Conservation (phyloP, 768 basidiomycete genomes). For the Tylopilus rubrobrunneus region DNA sequence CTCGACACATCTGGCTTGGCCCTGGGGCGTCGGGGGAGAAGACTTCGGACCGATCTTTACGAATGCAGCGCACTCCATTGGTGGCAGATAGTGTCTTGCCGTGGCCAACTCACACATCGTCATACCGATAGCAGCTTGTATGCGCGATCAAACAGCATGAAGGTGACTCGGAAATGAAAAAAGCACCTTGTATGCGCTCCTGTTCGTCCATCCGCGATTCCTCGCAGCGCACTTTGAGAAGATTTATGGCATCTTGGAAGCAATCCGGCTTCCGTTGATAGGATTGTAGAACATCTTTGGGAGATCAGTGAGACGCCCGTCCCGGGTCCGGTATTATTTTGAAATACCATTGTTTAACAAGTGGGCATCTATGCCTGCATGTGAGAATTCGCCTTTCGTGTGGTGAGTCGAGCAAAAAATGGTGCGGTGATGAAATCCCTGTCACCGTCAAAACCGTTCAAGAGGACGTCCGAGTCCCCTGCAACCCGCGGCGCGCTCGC, state of each 20-base stretch:
- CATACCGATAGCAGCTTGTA: constrained; percentile 69
- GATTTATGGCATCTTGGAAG: constrained; percentile 50
- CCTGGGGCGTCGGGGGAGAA: constrained; percentile 10
- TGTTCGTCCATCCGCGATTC: constrained; percentile 59
- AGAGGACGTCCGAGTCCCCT: constrained; percentile 6
- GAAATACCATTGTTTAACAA: constrained; percentile 15
- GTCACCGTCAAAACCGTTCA: constrained; percentile 23
- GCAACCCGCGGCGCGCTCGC: constrained; percentile 1
- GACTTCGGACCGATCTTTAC: constrained; percentile 1
- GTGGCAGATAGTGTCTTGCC: constrained; percentile 61
- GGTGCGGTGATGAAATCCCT: constrained; percentile 6
- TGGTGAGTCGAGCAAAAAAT: constrained; percentile 8
- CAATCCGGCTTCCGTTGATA: constrained; percentile 56
- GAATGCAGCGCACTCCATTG: constrained; percentile 54
- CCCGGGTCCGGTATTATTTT: not conserved
- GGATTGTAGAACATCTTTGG: constrained; percentile 38
- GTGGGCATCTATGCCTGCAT: constrained; percentile 16
- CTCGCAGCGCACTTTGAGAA: constrained; percentile 48
- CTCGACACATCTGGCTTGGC: constrained; percentile 52
- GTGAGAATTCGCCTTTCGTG: constrained; percentile 18
- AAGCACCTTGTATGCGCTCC: constrained; percentile 55
- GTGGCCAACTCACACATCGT: constrained; percentile 79
- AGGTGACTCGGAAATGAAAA: not conserved
- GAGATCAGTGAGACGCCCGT: constrained; percentile 7
- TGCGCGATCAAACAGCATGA: constrained; percentile 16